A percentile compares a stretch with the other conserved stretches of the same genome.
Conservation (phyloP, 352 stramenopile species). For the Aphanomyces astaci region DNA sequence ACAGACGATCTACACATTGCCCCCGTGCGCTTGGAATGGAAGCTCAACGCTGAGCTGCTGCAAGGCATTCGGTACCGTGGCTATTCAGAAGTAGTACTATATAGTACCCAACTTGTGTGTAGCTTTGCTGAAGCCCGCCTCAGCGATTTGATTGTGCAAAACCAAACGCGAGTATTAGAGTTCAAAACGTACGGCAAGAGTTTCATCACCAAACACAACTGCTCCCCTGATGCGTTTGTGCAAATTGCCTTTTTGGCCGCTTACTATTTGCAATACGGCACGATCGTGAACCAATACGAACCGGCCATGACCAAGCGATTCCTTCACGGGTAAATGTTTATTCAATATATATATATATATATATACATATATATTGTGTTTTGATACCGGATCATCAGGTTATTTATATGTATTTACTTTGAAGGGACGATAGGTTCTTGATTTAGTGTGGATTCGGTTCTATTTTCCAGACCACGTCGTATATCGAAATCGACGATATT, state of each 20-base stretch:
- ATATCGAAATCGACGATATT: no score
- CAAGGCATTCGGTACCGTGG: constrained; percentile 82
- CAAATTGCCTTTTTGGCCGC: constrained; percentile 93
- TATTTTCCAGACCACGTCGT: no score
- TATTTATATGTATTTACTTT: no score
- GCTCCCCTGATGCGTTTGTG: constrained; percentile 93
- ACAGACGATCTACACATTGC: constrained; percentile 48
- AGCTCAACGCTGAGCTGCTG: constrained; percentile 66
- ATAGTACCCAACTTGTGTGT: no score
- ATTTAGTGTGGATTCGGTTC: no score
- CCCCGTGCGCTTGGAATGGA: constrained; percentile 90
- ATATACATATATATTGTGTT: no score
- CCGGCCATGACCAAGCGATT: constrained; percentile 94
- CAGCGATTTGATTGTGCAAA: constrained; percentile 90
- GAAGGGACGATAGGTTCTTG: no score
- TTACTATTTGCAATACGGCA: constrained; percentile 91
- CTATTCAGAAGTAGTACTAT: no score
- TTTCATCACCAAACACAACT: constrained; percentile 87
- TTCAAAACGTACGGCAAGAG: constrained; percentile 88
- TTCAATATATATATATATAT: neutral
- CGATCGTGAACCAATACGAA: constrained; percentile 88
- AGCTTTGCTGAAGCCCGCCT: constrained; percentile 89
- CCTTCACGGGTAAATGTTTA: constrained; percentile 58
- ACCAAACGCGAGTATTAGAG: constrained; percentile 91
- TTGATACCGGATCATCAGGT: no score